Percentiles rank a stretch among this genome's conserved stretches.
Conservation (phyloP, 78 protist species). For the Tieghemostelium lacteum region DNA sequence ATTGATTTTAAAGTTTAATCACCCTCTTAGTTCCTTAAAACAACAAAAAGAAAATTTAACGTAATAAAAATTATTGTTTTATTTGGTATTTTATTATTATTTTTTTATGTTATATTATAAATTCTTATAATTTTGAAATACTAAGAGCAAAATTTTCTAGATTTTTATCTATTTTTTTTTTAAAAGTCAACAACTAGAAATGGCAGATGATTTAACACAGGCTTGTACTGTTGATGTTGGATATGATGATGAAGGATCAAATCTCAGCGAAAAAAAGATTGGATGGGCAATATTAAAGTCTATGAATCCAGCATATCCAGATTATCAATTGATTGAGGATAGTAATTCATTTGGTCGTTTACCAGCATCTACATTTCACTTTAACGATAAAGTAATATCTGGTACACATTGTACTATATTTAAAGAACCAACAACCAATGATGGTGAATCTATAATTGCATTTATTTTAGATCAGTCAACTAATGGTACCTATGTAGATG, state of each 20-base stretch:
- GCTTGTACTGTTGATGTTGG: conserved; percentile 14
- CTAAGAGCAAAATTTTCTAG: too few relatives aligned
- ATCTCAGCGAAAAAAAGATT: not conserved
- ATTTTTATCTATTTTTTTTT: too few relatives aligned
- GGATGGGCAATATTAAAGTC: conserved; percentile 73
- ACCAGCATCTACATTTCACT: conserved; percentile 20
- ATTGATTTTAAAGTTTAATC: conserved; percentile 60
- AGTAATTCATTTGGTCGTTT: conserved; percentile 25
- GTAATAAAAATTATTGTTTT: too few relatives aligned
- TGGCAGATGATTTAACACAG: conserved; percentile 22
- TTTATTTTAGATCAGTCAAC: conserved; percentile 48
- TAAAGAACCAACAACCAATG: conserved; percentile 7
- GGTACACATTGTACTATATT: conserved; percentile 58
- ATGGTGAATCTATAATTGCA: conserved; percentile 45
- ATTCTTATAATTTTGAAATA: too few relatives aligned
- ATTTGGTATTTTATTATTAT: too few relatives aligned
- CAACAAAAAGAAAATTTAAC: too few relatives aligned
- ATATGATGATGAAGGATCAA: not conserved
- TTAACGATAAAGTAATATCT: conserved; percentile 51
- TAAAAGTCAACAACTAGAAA: too few relatives aligned
- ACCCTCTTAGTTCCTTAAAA: too few relatives aligned
- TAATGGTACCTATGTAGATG: conserved; percentile 78
- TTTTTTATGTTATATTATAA: too few relatives aligned
- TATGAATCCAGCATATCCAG: conserved; percentile 46
- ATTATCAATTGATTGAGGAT: conserved; percentile 4